Percentiles rank a stretch among this genome's conserved stretches.
phyloP scores from a whole-genome alignment of 208 protist genomes.

The Polymyxa betae region DNA sequence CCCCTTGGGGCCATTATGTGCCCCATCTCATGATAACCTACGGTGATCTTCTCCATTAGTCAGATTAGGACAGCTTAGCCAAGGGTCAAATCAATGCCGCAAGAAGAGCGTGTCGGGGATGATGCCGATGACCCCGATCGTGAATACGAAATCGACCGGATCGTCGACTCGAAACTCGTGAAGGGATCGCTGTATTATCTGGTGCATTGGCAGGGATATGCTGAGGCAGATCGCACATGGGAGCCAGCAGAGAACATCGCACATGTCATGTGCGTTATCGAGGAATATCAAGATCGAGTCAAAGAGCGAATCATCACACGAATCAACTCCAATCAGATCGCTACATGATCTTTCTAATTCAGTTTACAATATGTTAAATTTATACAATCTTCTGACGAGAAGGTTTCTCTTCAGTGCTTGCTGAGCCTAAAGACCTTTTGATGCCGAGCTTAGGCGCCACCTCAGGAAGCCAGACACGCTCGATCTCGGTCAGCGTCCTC shows the following conservation, averaged over 20 bases:
- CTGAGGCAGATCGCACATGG: background rate
- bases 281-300: constrained; percentile 35
- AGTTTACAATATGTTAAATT: no score
- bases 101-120: background rate
- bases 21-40: background rate
- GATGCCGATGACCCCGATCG: constrained; percentile 26
- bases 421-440: background rate
- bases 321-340: no score
- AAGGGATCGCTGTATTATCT: constrained; percentile 31
- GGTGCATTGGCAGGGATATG: constrained; percentile 54
- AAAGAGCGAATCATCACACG: background rate
- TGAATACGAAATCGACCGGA: constrained; percentile 56
- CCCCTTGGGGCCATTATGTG: background rate
- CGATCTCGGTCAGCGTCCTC: constrained; percentile 77
- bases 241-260: constrained; percentile 52
- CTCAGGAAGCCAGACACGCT: constrained; percentile 65
- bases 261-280: background rate
- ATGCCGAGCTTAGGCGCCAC: background rate
- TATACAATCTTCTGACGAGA: background rate
- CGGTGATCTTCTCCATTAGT: background rate
- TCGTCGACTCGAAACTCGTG: constrained; percentile 32
- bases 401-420: background rate
- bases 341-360: no score
- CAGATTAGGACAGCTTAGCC: background rate
- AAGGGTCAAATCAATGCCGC: background rate